Base-by-base conservation (phyloP, 306 rosid species). In the Betula pendula region DNA sequence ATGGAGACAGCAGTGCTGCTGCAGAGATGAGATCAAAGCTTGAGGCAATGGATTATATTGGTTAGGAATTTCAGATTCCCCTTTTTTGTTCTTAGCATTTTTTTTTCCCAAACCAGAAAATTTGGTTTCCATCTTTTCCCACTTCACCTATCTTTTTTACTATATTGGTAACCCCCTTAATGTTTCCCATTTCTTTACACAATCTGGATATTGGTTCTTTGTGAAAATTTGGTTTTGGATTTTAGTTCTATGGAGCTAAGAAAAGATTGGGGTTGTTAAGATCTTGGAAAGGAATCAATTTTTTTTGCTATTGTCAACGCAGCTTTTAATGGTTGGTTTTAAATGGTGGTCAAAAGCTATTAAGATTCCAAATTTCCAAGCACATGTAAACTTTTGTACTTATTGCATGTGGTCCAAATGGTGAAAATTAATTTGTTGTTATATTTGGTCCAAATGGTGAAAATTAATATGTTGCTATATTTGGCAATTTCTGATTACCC, bases 41-140 rank as follows among this genome's bases (percentile, higher is more conserved):
- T n/a, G n/a, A n/a, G n/a, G n/a, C n/a, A n/a, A n/a, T n/a, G n/a
- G n/a, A n/a, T n/a, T n/a, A n/a, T n/a, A n/a, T 81, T 81, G 99
- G 99, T 96, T 74, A 75, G 83, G 72, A 48, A 50, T 53, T 59
- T 56, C 43, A 42, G 75, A 53, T 73, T 80, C 62, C 42, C 72
- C 44, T 44, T 81, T 70, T 67, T 16, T n/a, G 19, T 56, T 72
- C 42, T 79, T 13, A 27, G 16, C 74, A 8, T 77, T 71, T 27
- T 25, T 67, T 73, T 70, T 55, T 68, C 81, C 60, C 43, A 20
- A 71, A 70, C 68, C 75, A 66, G 75, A 80, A 60, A 40, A 71
- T 78, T 52, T 62, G 22, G 53, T 72, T 31, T 74, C 6, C 60
- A 49, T 70, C 60, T 71, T 45, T 70, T 80, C 38, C 8, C 56